Base-by-base conservation (phyloP, 805 yeast genomes). In the Blastobotrys mokoenaii region DNA sequence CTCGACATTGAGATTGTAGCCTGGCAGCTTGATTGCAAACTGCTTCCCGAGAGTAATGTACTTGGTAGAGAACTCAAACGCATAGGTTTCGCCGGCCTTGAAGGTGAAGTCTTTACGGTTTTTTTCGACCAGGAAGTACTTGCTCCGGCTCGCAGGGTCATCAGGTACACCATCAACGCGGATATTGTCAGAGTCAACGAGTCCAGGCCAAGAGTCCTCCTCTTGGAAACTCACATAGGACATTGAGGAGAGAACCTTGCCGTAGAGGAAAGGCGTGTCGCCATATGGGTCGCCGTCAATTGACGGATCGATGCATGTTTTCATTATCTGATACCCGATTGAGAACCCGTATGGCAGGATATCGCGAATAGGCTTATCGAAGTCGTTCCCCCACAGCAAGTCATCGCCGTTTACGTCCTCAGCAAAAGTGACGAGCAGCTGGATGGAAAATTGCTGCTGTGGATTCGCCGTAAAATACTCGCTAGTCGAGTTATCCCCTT, bases 351-450 rank as follows among this genome's bases (percentile, higher is more conserved):
- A 67, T 2, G 88, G 88, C 9, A 82, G 68, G 44, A 68, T 68
- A 40, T 79, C 79, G 29, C 71, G 64, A 29, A 82, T 72, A 0
- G 84, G 80, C n/a, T 66, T 57, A 8, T 71, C 75, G 57, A 79
- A 79, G 54, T 82, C 87, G 56, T 82, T 82, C 1, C 88, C 88
- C 63, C 77, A 81, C n/a, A 76, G 47, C 35, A 82, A 61, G n/a
- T 71, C 69, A 36, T 73, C 67, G 2, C 83, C 84, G 15, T 53
- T 55, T n/a, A 79, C 66, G 9, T 55, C 51, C 41, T 44, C 45
- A 22, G 56, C 63, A 37, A 81, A 82, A 9, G 55, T 63, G 48
- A 76, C 68, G 45, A 56, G 41, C 47, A 72, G 54, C 55, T 67
- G 67, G 43, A 72, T 56, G 30, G 73, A 66, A 46, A 63, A 53